These are phyloP conservation scores for Plantago coronopus DNA, from an alignment of 305 asterid genomes.

Conservation along the genomic window DNA sequence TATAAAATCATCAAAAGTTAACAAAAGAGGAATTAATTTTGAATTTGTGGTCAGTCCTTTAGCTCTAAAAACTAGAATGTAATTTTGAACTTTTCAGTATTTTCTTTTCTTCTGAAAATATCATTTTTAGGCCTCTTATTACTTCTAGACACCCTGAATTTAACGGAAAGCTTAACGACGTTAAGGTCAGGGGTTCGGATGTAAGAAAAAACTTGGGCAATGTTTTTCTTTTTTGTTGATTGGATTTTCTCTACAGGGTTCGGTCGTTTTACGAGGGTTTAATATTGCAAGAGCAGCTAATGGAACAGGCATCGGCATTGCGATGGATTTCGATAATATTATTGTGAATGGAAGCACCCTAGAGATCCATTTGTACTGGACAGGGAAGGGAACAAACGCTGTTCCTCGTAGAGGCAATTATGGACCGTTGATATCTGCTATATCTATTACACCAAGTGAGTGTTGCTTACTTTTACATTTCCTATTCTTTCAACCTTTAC, in stretches of 20 bases:
- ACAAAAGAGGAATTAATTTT: too few relatives aligned
- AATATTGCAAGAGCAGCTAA: slow-evolving; percentile 58
- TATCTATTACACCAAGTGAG: slow-evolving; percentile 81
- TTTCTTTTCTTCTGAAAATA: too few relatives aligned
- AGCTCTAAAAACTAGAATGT: too few relatives aligned
- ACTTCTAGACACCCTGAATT: too few relatives aligned
- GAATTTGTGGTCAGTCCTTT: too few relatives aligned
- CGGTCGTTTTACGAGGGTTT: slow-evolving; percentile 55
- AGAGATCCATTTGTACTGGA: slow-evolving; percentile 94
- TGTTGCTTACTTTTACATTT: not conserved
- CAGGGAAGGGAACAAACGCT: slow-evolving; percentile 87
- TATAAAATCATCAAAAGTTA: too few relatives aligned
- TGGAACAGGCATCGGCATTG: slow-evolving; percentile 55
- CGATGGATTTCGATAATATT: slow-evolving; percentile 35
- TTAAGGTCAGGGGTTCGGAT: too few relatives aligned
- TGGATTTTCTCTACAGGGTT: slow-evolving; percentile 51
- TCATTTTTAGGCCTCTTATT: too few relatives aligned
- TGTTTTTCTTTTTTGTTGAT: slow-evolving; percentile 6
- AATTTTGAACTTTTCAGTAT: too few relatives aligned
- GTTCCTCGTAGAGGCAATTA: slow-evolving; percentile 79
- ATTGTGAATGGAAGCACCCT: slow-evolving; percentile 60
- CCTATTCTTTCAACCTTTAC: not conserved
- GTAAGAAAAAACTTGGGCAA: too few relatives aligned
- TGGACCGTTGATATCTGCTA: slow-evolving; percentile 93
- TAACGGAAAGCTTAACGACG: too few relatives aligned